Evolutionary conservation across 1,284 basidiomycete species (phyloP).

Genomic region (Blastosporella zonata): DNA sequence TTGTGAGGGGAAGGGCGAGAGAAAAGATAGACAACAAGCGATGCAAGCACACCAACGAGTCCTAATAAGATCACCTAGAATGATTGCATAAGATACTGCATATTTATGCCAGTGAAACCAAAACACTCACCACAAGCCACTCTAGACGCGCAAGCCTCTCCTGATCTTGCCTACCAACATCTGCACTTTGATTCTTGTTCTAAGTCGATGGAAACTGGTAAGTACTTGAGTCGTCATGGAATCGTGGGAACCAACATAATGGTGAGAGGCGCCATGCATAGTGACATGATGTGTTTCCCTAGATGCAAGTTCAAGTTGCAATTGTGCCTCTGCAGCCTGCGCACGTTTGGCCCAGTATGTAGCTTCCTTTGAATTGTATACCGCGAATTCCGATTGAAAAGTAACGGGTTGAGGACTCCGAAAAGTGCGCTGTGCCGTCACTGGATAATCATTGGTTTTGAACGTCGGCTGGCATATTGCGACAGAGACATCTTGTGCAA

Average conservation of each 20-base stretch:
- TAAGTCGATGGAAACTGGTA: neutral
- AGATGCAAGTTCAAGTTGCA: conserved; percentile 1
- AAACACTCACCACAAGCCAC: conserved; percentile 44
- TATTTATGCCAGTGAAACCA: neutral
- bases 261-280: too few relatives aligned
- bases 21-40: conserved; percentile 41
- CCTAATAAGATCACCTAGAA: conserved; percentile 40
- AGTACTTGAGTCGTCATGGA: neutral
- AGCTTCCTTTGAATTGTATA: conserved; percentile 26
- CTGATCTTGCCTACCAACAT: conserved; percentile 38
- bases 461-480: conserved; percentile 6
- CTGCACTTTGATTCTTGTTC: conserved; percentile 42
- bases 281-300: neutral
- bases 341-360: conserved; percentile 66
- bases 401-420: conserved; percentile 12
- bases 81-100: neutral
- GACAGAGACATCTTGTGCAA: conserved; percentile 16
- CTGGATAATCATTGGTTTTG: neutral
- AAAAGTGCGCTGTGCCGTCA: neutral
- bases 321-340: conserved; percentile 50
- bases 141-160: conserved; percentile 47
- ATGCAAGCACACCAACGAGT: conserved; percentile 38
- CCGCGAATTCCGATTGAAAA: conserved; percentile 21
- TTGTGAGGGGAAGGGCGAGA: conserved; percentile 25
- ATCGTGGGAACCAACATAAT: neutral